These are phyloP conservation scores for Leccinum truebloodii DNA, from an alignment of 768 basidiomycete genomes.

Conservation along the genomic window DNA sequence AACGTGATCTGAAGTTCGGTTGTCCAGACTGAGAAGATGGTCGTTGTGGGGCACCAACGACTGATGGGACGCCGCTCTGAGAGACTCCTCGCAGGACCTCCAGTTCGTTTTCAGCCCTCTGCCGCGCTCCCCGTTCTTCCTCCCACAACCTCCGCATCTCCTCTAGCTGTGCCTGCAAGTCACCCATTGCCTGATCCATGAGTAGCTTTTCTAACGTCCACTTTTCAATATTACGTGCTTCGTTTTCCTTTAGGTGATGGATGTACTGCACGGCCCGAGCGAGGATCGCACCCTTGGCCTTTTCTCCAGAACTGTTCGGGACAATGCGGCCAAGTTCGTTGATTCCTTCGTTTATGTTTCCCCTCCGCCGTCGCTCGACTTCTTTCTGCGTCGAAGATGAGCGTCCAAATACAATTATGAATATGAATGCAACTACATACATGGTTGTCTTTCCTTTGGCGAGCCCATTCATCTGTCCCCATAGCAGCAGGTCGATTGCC, in stretches of 20 bases:
- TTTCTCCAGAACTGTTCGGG: slow-evolving; percentile 84
- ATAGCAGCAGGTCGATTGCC: slow-evolving; percentile 59
- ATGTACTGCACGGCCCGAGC: slow-evolving; percentile 90
- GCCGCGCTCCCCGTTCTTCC: slow-evolving; percentile 63
- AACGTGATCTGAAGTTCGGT: slow-evolving; percentile 20
- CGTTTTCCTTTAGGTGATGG: slow-evolving; percentile 86
- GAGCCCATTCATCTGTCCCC: slow-evolving; percentile 77
- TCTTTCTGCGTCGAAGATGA: slow-evolving; percentile 73
- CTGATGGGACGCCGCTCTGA: slow-evolving; percentile 10
- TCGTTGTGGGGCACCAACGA: slow-evolving; percentile 11
- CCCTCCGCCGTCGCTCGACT: slow-evolving; percentile 91
- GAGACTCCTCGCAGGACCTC: slow-evolving; percentile 49
- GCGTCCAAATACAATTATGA: not conserved
- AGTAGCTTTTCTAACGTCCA: slow-evolving; percentile 92
- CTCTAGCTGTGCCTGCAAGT: slow-evolving; percentile 79
- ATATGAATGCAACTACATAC: slow-evolving; percentile 40
- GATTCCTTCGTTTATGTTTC: slow-evolving; percentile 97
- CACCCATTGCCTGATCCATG: slow-evolving; percentile 92
- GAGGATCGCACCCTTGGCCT: slow-evolving; percentile 88
- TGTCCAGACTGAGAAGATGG: slow-evolving; percentile 20
- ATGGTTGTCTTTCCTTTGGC: slow-evolving; percentile 82
- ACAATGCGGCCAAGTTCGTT: slow-evolving; percentile 88
- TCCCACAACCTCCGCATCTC: slow-evolving; percentile 83
- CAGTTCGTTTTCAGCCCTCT: slow-evolving; percentile 65
- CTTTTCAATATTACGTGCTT: slow-evolving; percentile 87